Evolutionary conservation across 73 alveolate species (phyloP), one percentile per base, ranked within the genome.

Genomic region (Paramecium biaurelia): DNA sequence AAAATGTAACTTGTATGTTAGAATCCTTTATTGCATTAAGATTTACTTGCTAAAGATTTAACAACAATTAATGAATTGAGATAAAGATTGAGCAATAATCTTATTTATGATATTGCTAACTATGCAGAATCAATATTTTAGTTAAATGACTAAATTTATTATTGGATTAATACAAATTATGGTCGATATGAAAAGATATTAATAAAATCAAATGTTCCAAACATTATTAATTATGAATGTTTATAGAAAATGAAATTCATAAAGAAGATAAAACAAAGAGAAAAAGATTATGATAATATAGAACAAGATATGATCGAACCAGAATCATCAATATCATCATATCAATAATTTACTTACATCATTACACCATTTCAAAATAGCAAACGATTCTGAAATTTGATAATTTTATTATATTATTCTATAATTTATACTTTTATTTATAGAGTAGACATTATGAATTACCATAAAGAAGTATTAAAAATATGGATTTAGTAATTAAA

Each of bases 281-380:
- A 38, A 35, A 35, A 72, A 72, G 86, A 72, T n/a, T 35, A 35
- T 72, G 86, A 72, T 32, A 72, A 72, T 72, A 72, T 72, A n/a
- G 86, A 72, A 15, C 14, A 72, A 72, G 86, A 72, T 37, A 72
- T 72, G 86, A 72, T 72, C 5, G 86, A 72, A 15, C 58, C 58
- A 5, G 86, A 72, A 35, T 72, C 86, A 37, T 72, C 53, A 1
- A 72, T 72, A 72, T 72, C 86, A 35, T 38, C 56, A 2, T 72
- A 38, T 72, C n/a, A 72, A 72, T 18, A 32, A 35, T 72, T 72
- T 72, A 72, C 58, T 21, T 72, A 72, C 56, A 14, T 72, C 3
- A 72, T 32, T 5, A 72, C 86, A 9, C 86, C 86, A 72, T 72
- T 72, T 72, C 37, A 72, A 72, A 72, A 72, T 32, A 63, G 84